These are phyloP conservation scores for Haemoproteus tartakovskyi DNA, from an alignment of 169 alveolate species.

Conservation along the genomic window DNA sequence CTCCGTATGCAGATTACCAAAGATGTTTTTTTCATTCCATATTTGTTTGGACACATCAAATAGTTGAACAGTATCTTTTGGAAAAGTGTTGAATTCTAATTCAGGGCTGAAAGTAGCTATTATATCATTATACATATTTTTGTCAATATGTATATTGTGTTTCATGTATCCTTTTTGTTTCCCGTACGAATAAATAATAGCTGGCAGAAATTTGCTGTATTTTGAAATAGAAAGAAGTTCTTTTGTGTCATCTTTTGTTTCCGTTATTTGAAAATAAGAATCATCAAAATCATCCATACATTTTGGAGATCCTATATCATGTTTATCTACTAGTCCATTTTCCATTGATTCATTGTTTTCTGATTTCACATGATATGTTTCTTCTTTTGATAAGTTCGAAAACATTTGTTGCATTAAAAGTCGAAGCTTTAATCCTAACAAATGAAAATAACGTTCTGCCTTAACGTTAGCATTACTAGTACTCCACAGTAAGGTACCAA, in stretches of 20 bases:
- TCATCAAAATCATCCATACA: not conserved
- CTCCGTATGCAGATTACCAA: too few species aligned
- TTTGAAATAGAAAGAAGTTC: slow-evolving; percentile 3
- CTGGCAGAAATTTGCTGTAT: slow-evolving; percentile 41
- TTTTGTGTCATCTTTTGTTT: slow-evolving; percentile 12
- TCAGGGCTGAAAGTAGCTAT: slow-evolving; percentile 11
- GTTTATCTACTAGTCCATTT: not conserved
- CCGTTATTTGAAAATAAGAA: too few species aligned
- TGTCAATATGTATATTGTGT: slow-evolving; percentile 32
- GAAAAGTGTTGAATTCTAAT: not conserved
- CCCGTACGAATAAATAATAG: slow-evolving; percentile 57
- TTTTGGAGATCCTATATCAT: not conserved
- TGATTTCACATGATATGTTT: not conserved
- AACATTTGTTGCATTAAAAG: slow-evolving; percentile 25
- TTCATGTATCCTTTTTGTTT: slow-evolving; percentile 52
- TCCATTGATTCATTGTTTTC: not conserved
- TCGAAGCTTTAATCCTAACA: slow-evolving; percentile 11
- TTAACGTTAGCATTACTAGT: slow-evolving; percentile 49
- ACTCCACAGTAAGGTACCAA: slow-evolving; percentile 62
- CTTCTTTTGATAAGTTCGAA: not conserved
- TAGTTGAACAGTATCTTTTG: slow-evolving; percentile 22
- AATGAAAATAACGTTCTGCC: slow-evolving; percentile 53
- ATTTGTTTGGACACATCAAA: slow-evolving; percentile 34
- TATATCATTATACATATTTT: slow-evolving; percentile 39
- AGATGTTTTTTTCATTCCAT: not conserved